These are phyloP conservation scores for Microcyclospora pomicola DNA, from an alignment of 2,329 filamentous ascomycete genomes.

Conservation along the genomic window DNA sequence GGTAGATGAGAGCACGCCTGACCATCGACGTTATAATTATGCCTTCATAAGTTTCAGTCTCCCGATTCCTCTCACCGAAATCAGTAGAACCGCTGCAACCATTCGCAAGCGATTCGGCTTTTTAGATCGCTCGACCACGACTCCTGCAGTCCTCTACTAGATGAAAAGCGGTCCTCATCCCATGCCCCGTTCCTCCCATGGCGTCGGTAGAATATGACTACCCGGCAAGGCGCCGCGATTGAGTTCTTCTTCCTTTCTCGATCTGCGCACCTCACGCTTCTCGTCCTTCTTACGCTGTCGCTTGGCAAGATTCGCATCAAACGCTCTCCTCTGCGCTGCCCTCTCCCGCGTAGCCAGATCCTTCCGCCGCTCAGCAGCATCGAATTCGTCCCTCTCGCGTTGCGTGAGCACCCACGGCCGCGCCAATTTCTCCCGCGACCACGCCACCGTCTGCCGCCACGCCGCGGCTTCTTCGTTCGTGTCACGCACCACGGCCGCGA, in stretches of 20 bases:
- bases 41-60: too few relatives aligned
- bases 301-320: slow-evolving; percentile 23
- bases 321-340: slow-evolving; percentile 20
- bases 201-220: slow-evolving; percentile 10
- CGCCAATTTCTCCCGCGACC: slow-evolving; percentile 36
- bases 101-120: too few relatives aligned
- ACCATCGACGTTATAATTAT: too few relatives aligned
- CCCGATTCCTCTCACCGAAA: too few relatives aligned
- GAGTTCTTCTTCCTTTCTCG: slow-evolving; percentile 28
- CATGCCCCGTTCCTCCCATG: slow-evolving; percentile 5
- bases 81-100: too few relatives aligned
- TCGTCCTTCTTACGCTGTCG: slow-evolving; percentile 20
- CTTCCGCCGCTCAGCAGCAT: slow-evolving; percentile 21
- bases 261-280: slow-evolving; percentile 25
- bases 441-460: slow-evolving; percentile 38
- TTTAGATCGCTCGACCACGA: too few relatives aligned
- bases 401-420: slow-evolving; percentile 39
- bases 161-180: too few relatives aligned
- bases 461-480: slow-evolving; percentile 42
- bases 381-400: slow-evolving; percentile 31
- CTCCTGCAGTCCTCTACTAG: too few relatives aligned
- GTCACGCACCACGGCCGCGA: slow-evolving; percentile 34
- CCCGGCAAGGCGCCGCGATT: slow-evolving; percentile 27
- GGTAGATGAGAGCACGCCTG: too few relatives aligned
- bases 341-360: slow-evolving; percentile 24